Percentiles rank a stretch among this genome's conserved stretches.
These are phyloP conservation scores for Fomitopsis pulvina DNA, from an alignment of 768 basidiomycete species.

Conservation along the genomic window DNA sequence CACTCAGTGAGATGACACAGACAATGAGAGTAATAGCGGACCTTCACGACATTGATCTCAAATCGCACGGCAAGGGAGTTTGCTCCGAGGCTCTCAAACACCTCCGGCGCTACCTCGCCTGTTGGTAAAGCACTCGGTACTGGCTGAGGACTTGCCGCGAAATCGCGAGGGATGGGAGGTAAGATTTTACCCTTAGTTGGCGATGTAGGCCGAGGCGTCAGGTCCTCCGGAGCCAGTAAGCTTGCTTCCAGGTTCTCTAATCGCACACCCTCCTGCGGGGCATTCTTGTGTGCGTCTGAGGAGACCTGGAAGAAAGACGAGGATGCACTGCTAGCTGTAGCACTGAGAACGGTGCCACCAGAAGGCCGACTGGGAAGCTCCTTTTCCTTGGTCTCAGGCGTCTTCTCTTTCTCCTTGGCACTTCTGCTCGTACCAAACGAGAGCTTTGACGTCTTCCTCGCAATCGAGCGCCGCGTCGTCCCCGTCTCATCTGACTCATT, in stretches of 20 bases:
- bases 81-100: constrained; percentile 68
- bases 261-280: constrained; percentile 29
- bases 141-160: constrained; percentile 30
- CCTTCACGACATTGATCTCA: constrained; percentile 97
- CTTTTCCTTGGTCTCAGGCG: constrained; percentile 41
- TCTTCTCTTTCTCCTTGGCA: constrained; percentile 34
- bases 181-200: constrained; percentile 57
- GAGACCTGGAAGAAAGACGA: constrained; percentile 85
- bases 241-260: constrained; percentile 17
- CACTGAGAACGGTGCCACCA: constrained; percentile 42
- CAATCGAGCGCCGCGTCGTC: constrained; percentile 46
- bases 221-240: constrained; percentile 12
- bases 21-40: constrained; percentile 29
- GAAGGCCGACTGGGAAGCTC: constrained; percentile 40
- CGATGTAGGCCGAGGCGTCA: constrained; percentile 34
- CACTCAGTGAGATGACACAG: background rate
- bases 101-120: constrained; percentile 57
- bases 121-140: constrained; percentile 49
- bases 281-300: constrained; percentile 38
- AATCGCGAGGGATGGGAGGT: constrained; percentile 79
- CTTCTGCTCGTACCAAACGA: constrained; percentile 65
- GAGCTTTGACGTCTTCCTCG: constrained; percentile 71
- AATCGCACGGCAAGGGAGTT: constrained; percentile 87
- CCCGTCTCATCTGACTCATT: constrained; percentile 46
- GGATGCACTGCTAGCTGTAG: constrained; percentile 70